Conservation (phyloP, 768 basidiomycete species). For the Omphalotus guepiniiformis region DNA sequence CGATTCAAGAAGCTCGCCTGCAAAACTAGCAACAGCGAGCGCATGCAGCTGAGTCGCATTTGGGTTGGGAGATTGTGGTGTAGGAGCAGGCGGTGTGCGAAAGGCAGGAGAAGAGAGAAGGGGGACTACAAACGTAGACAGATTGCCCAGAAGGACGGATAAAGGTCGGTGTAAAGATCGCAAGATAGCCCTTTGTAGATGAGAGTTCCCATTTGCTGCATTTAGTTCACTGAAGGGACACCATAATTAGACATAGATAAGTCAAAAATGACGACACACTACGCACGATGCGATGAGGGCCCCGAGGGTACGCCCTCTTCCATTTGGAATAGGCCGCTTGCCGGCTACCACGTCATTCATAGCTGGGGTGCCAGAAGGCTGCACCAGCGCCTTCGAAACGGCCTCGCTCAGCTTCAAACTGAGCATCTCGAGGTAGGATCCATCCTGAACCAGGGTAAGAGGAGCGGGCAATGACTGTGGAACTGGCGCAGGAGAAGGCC, state of each 20-base stretch:
- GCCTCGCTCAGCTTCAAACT: slow-evolving; percentile 78
- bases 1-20: slow-evolving; percentile 66
- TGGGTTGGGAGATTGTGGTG: slow-evolving; percentile 44
- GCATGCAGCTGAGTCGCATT: slow-evolving; percentile 73
- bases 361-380: slow-evolving; percentile 51
- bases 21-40: slow-evolving; percentile 61
- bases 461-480: slow-evolving; percentile 36
- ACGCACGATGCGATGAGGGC: slow-evolving; percentile 69
- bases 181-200: slow-evolving; percentile 65
- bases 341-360: slow-evolving; percentile 56
- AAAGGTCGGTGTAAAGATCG: slow-evolving; percentile 74
- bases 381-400: slow-evolving; percentile 69
- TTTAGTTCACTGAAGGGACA: slow-evolving; percentile 56
- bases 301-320: slow-evolving; percentile 66
- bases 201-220: slow-evolving; percentile 56
- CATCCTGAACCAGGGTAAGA: slow-evolving; percentile 56
- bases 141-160: slow-evolving; percentile 66
- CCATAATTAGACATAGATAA: slow-evolving; percentile 13
- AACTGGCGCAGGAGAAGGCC: slow-evolving; percentile 45
- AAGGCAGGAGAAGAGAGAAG: slow-evolving; percentile 64
- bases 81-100: slow-evolving; percentile 45
- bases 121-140: slow-evolving; percentile 65
- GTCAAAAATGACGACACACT: slow-evolving; percentile 4
- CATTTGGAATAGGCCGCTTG: slow-evolving; percentile 68
- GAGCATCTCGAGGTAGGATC: slow-evolving; percentile 74